Conservation (phyloP, 345 rosid genomes). For the Gossypium thurberi region DNA sequence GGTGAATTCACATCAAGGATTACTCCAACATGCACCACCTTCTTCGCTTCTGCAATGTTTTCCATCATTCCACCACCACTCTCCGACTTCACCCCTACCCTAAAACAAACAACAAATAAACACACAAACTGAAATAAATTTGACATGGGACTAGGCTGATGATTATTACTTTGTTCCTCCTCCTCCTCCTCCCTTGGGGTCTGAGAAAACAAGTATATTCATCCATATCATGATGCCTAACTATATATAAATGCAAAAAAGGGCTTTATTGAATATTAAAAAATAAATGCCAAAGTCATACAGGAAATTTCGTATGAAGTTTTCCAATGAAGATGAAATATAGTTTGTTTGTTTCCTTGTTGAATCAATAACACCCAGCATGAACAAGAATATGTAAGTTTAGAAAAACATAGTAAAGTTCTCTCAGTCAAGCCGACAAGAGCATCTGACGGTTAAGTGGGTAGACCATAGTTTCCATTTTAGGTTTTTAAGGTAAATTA, state of each 20-base stretch:
- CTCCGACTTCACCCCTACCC: background rate
- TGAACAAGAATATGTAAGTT: background rate
- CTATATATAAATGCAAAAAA: too few species aligned
- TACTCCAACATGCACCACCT: constrained; percentile 1
- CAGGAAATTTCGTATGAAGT: background rate
- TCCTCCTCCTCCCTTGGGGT: background rate
- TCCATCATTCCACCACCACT: too few species aligned
- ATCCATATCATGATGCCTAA: too few species aligned
- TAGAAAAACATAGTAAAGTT: background rate
- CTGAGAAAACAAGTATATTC: background rate
- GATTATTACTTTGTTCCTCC: background rate
- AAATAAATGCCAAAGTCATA: background rate
- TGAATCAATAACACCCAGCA: background rate
- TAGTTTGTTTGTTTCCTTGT: background rate
- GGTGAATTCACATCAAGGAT: background rate
- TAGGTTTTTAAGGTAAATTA: background rate
- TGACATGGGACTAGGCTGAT: background rate
- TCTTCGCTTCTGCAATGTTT: background rate
- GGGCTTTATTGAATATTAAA: background rate
- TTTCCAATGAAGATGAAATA: background rate
- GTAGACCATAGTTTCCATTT: background rate
- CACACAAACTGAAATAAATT: background rate
- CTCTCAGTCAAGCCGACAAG: background rate
- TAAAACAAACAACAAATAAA: background rate
- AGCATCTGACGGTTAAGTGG: background rate